Evolutionary conservation across 768 basidiomycete species (phyloP), one percentile per base, ranked within the genome.

Genomic region (Strobilomyces dryophilus): DNA sequence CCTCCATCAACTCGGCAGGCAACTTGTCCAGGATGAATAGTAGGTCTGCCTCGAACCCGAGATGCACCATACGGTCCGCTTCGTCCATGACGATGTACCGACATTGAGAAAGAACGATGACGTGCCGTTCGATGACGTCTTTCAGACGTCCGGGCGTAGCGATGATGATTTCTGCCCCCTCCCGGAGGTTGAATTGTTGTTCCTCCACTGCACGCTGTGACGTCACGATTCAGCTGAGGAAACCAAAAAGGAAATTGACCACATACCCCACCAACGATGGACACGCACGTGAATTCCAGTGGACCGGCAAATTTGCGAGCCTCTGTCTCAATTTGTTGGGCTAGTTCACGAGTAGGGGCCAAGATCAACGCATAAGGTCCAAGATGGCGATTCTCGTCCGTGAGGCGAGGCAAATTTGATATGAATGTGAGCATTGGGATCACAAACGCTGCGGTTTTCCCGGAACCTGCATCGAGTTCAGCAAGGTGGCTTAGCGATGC

Each of bases 51-150:
- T 99, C 97, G 67, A 99, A 99, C 15, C 97, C 97, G 29, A 98
- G 84, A 65, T 95, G 86, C 56, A 99, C 95, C 97, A 99, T 98
- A 47, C 97, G 83, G 70, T 99, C 97, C 15, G 97, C 97, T 77
- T 99, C 97, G 69, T 99, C 97, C 97, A 99, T 97, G 60, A 99
- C 95, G 54, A 99, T 87, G 66, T 99, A 98, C 2, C 92, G 92
- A 70, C 97, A 98, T 70, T 99, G 97, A 8, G 90, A 89, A 41
- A 99, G 80, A 18, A 99, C 97, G 40, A 99, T 79, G 43, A 98
- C 92, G 68, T 89, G 91, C 20, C 94, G 85, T 73, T 99, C 95
- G 55, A 99, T 87, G 51, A 98, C 92, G 66, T 98, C 97, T 71
- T 97, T 97, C 17, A 99, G 79, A 72, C 97, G 94, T 74, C 97